Conservation (phyloP, 192 early-diverging fungal genomes). For the Backusella liffmaniae region DNA sequence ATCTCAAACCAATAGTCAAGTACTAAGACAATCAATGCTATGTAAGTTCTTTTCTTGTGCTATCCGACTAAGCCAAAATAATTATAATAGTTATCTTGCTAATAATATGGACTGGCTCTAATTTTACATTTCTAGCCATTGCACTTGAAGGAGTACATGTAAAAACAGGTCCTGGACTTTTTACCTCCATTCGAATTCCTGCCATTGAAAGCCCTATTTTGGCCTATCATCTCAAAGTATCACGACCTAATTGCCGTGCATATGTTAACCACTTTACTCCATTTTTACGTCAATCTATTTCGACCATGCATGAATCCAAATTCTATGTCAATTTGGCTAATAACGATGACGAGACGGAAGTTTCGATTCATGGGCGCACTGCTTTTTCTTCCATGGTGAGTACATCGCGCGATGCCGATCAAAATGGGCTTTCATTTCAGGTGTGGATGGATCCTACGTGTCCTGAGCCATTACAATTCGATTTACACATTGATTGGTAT, state of each 20-base stretch:
- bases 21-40: constrained; percentile 35
- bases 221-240: constrained; percentile 49
- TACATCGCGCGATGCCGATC: background rate
- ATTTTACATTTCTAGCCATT: constrained; percentile 7
- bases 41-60: constrained; percentile 27
- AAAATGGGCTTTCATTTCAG: constrained; percentile 43
- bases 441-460: constrained; percentile 59
- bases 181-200: constrained; percentile 45
- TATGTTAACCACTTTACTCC: constrained; percentile 41
- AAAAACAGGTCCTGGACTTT: constrained; percentile 20
- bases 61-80: background rate
- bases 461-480: constrained; percentile 39
- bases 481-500: constrained; percentile 62
- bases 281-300: constrained; percentile 55
- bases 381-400: constrained; percentile 38
- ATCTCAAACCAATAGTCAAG: constrained; percentile 17
- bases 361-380: constrained; percentile 53
- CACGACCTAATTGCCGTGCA: constrained; percentile 23
- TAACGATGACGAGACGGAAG: constrained; percentile 26
- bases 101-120: background rate
- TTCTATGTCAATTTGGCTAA: constrained; percentile 46
- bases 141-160: constrained; percentile 21
- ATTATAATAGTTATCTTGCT: background rate
- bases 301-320: constrained; percentile 53
- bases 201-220: constrained; percentile 51